These are phyloP conservation scores for Solidago caesia DNA, from an alignment of 129 eudicot genomes.

Conservation along the genomic window DNA sequence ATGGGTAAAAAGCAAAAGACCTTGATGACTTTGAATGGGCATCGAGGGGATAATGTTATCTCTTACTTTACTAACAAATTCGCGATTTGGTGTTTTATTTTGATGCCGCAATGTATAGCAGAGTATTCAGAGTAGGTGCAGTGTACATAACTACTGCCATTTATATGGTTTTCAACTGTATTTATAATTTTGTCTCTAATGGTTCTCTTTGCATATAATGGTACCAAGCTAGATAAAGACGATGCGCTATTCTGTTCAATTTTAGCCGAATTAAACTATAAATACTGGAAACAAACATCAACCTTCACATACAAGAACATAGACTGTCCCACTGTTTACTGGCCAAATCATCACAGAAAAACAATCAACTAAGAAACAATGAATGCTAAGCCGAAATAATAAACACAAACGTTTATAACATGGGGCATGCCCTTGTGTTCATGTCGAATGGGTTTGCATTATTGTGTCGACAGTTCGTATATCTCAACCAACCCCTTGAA, in stretches of 20 bases:
- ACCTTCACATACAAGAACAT: too few relatives aligned
- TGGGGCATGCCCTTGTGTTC: too few relatives aligned
- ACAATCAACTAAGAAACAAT: too few relatives aligned
- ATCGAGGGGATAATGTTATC: slow-evolving; percentile 21
- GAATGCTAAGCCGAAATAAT: too few relatives aligned
- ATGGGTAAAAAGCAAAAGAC: slow-evolving; percentile 35
- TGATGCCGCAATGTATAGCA: slow-evolving; percentile 7
- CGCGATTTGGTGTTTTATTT: slow-evolving; percentile 23
- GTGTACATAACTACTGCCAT: slow-evolving; percentile 24
- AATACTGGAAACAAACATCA: too few relatives aligned
- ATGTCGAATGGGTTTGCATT: too few relatives aligned
- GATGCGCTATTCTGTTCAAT: background rate
- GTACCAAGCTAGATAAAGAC: slow-evolving; percentile 19
- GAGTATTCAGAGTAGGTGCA: slow-evolving; percentile 19
- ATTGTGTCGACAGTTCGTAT: too few relatives aligned
- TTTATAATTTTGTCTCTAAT: slow-evolving; percentile 28
- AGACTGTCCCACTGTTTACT: too few relatives aligned
- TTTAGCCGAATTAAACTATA: background rate
- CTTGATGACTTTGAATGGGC: slow-evolving; percentile 19
- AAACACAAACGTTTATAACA: too few relatives aligned
- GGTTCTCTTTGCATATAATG: slow-evolving; percentile 10
- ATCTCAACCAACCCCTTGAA: too few relatives aligned
- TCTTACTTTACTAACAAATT: slow-evolving; percentile 26
- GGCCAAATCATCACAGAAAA: too few relatives aligned
- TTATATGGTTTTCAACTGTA: slow-evolving; percentile 28